Conservation (phyloP, 192 early-diverging fungal species). For the Umbelopsis sp. region DNA sequence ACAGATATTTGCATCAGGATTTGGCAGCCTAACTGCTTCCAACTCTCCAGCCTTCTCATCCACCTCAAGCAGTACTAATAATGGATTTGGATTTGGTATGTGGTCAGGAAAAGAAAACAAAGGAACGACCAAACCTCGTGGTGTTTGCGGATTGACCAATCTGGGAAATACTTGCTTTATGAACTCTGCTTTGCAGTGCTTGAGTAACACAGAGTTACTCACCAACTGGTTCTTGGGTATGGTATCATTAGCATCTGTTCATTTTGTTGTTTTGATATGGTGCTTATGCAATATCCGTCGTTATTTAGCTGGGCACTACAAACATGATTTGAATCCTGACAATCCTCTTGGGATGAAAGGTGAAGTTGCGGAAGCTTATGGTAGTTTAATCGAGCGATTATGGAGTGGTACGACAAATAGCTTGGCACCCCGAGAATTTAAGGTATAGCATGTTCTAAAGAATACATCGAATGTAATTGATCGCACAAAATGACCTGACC, state of each 20-base stretch:
- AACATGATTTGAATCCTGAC: slow-evolving; percentile 65
- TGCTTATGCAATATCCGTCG: no score
- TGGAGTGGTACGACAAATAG: slow-evolving; percentile 59
- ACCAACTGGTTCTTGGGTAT: slow-evolving; percentile 62
- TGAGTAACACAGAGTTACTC: slow-evolving; percentile 73
- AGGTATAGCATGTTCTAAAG: slow-evolving; percentile 39
- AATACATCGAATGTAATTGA: not conserved
- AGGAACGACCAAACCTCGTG: slow-evolving; percentile 29
- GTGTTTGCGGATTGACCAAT: slow-evolving; percentile 73
- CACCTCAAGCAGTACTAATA: slow-evolving; percentile 6
- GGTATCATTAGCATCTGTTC: not conserved
- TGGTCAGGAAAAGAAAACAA: slow-evolving; percentile 24
- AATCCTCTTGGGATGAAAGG: slow-evolving; percentile 80
- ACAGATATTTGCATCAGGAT: slow-evolving; percentile 22
- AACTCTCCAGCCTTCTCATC: slow-evolving; percentile 10
- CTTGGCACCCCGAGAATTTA: slow-evolving; percentile 79
- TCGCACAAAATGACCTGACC: not conserved
- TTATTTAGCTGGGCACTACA: slow-evolving; percentile 45
- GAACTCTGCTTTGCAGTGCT: slow-evolving; percentile 91
- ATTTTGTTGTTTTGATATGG: not conserved
- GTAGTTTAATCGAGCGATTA: slow-evolving; percentile 62
- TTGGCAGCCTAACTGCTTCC: slow-evolving; percentile 18
- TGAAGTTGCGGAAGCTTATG: slow-evolving; percentile 70
- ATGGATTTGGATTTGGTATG: slow-evolving; percentile 23
- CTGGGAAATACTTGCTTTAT: slow-evolving; percentile 94